Evolutionary conservation across 2,329 filamentous ascomycete species (phyloP), one percentile per base, ranked within the genome.

Genomic region (Aureobasidium subglaciale): DNA sequence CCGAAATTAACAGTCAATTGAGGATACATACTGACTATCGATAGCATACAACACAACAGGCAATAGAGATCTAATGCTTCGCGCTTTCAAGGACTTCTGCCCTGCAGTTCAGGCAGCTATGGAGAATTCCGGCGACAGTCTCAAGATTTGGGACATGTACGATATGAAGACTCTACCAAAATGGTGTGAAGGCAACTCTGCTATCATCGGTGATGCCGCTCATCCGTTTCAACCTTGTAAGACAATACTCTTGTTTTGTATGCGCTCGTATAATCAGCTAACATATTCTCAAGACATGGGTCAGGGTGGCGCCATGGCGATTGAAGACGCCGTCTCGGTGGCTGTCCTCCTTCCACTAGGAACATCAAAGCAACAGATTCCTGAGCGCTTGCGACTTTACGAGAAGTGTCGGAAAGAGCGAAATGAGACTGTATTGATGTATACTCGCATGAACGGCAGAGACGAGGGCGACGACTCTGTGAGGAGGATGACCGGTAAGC

Each of bases 141-240:
- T 46, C 35, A 55, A 55, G 25, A 46, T 42, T 13, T 55, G 52
- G 52, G 52, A 55, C 32, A 45, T 55, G 40, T 46, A 45, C 22
- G 52, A 55, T 32, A 55, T 55, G 52, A 40, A 55, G 18, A 55
- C 40, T n/a, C 20, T 55, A 7, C 52, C 52, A 4, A 55, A 37
- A 22, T 55, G 52, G 52, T 45, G 40, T 16, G 34, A 55, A 46
- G 40, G 52, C 7, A 24, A n/a, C n/a, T 30, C 52, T 45, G 52
- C 42, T 13, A 37, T 55, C 16, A 45, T 55, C 16, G 52, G 52
- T 15, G 52, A 55, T 32, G 40, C 52, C 2, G 52, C 52, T 20
- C 52, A 55, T 20, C 52, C 52, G 22, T 55, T 55, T 41, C 52
- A 55, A 38, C 52, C 52, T 24, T 55, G 52, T 55, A 42, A 55